These are phyloP conservation scores for Ceratocystis alfenasii DNA, from an alignment of 2,329 filamentous ascomycete genomes.

Conservation along the genomic window DNA sequence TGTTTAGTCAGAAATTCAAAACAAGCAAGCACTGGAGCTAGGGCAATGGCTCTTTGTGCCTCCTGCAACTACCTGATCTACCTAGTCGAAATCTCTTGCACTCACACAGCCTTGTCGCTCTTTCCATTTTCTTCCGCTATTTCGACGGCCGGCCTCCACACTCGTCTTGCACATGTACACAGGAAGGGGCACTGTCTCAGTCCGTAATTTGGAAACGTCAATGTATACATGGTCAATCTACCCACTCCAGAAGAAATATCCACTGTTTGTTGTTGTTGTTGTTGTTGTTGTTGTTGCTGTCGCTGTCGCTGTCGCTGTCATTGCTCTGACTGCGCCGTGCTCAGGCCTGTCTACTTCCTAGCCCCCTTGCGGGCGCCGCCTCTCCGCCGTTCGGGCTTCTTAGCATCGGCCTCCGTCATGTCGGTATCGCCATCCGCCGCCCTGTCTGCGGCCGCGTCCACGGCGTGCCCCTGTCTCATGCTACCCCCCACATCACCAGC, in stretches of 20 bases:
- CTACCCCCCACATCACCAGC: neutral
- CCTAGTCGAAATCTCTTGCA: neutral
- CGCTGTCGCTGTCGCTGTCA: neutral
- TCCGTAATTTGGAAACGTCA: neutral
- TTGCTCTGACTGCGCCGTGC: neutral
- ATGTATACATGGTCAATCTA: neutral
- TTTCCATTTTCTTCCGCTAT: neutral
- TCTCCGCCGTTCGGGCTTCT: neutral
- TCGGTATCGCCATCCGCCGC: neutral
- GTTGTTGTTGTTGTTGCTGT: neutral
- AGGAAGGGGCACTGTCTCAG: neutral
- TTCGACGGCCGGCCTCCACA: neutral
- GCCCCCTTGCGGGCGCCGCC: neutral
- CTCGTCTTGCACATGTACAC: neutral
- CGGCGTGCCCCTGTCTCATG: neutral
- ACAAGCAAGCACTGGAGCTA: neutral
- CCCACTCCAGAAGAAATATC: neutral
- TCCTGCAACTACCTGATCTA: neutral
- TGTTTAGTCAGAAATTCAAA: neutral
- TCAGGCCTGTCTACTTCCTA: neutral
- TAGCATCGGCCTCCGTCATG: neutral
- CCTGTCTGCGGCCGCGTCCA: too few species aligned
- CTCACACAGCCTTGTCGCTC: neutral
- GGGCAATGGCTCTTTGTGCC: neutral
- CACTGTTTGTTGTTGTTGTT: neutral